Conservation (phyloP, 2,329 filamentous ascomycete species). For the Monosporascus cannonballus region DNA sequence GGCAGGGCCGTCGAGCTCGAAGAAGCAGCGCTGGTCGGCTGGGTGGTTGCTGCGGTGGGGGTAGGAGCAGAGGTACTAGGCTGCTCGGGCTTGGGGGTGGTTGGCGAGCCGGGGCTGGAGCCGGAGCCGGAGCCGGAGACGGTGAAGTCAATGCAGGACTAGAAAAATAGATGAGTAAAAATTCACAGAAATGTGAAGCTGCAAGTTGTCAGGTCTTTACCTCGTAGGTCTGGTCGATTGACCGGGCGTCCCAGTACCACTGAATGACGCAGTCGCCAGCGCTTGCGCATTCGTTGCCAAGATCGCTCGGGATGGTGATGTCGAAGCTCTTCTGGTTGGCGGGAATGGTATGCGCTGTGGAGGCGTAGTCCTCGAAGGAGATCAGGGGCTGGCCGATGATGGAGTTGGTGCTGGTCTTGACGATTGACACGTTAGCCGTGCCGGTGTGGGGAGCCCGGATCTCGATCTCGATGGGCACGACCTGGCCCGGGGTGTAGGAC, state of each 20-base stretch:
- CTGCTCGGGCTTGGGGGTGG: not conserved
- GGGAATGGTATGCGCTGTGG: constrained; percentile 34
- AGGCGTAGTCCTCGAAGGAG: constrained; percentile 44
- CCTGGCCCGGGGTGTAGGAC: constrained; percentile 43
- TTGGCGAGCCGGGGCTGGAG: not conserved
- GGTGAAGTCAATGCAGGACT: constrained; percentile 7
- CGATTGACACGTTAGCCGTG: constrained; percentile 47
- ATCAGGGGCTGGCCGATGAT: constrained; percentile 42
- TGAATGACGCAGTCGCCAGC: constrained; percentile 45
- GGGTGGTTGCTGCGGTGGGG: not conserved
- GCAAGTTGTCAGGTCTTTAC: too few species aligned
- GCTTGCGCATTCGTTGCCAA: constrained; percentile 36
- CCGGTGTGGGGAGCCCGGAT: constrained; percentile 49
- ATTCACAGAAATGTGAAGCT: not conserved
- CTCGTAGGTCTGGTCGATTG: constrained; percentile 22
- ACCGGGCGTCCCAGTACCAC: constrained; percentile 45
- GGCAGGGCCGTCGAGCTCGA: not conserved
- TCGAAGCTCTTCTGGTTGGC: constrained; percentile 41
- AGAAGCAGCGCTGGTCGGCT: not conserved
- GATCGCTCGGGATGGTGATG: constrained; percentile 46
- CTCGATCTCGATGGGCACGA: constrained; percentile 35
- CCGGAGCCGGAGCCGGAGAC: constrained; percentile 3
- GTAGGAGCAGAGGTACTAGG: not conserved
- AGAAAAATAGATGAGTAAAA: not conserved
- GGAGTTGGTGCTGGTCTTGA: constrained; percentile 41